Evolutionary conservation across 2,329 filamentous ascomycete species (phyloP), one percentile per base, ranked within the genome.

Genomic region (Celoporthe dispersa): DNA sequence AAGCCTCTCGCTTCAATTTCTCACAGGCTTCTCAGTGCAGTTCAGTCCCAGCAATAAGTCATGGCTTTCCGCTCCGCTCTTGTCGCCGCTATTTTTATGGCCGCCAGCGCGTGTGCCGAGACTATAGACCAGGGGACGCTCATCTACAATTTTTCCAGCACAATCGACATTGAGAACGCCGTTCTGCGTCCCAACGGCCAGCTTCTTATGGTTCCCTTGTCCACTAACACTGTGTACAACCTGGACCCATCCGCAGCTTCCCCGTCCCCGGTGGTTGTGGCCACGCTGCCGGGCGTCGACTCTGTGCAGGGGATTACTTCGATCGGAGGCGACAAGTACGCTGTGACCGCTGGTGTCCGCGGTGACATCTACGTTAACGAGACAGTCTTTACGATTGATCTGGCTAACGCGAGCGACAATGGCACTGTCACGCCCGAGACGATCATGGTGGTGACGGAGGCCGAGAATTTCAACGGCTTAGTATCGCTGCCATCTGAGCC

Each of bases 341-440:
- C 67, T 19, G 62, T 69, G 7, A 53, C 61, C 3, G 67, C 64
- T 28, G 68, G 71, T 33, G 59, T 72, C 28, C 61, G 65, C 14
- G 62, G 68, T 62, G 19, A 70, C 63, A 66, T 61, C 41, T 72
- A 72, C 62, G 66, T 61, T 9, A 70, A 72, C 48, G 71, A 72
- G 63, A 70, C 71, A 4, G 66, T 72, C 62, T 72, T 68, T 60
- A 72, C 71, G 4, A 67, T 70, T 33, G 68, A 72, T 51, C 66
- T 70, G 41, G 14, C 14, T 11, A 33, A 19, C 11, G 62, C 62
- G 1, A 51, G 11, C 41, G 33, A n/a, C 39, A 64, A 64, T 41
- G 62, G 62, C 53, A 71, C 66, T 16, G 19, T 39, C 41, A 51
- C 37, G 28, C 25, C 62, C 14, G 67, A 62, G 48, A 57, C 68